Percentiles rank a stretch among this genome's conserved stretches.
Conservation (phyloP, 805 yeast species). For the Yueomyces sp. region DNA sequence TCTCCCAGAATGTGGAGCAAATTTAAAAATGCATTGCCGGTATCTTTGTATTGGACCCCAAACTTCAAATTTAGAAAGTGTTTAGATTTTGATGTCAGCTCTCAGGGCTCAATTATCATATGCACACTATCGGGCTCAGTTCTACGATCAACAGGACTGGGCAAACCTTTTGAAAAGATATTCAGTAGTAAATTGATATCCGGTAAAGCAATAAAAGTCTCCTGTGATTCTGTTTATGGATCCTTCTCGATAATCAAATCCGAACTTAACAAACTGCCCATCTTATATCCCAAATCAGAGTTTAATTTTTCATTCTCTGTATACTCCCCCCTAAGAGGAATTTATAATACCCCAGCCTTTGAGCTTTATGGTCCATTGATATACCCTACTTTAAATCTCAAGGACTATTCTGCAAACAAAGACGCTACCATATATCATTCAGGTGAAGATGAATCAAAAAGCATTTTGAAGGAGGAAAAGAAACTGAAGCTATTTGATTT, state of each 20-base stretch:
- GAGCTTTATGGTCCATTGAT: background rate
- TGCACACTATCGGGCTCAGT: slow-evolving; percentile 61
- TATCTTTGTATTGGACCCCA: slow-evolving; percentile 48
- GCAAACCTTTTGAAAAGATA: slow-evolving; percentile 8
- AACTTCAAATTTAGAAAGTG: slow-evolving; percentile 33
- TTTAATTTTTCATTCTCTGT: slow-evolving; percentile 40
- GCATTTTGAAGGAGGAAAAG: background rate
- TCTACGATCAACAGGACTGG: slow-evolving; percentile 23
- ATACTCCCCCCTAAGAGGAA: slow-evolving; percentile 34
- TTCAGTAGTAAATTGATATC: slow-evolving; percentile 24
- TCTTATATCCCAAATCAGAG: slow-evolving; percentile 34
- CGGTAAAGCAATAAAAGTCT: slow-evolving; percentile 33
- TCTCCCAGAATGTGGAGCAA: slow-evolving; percentile 18
- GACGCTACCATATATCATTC: background rate
- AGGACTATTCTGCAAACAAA: background rate
- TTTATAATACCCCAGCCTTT: background rate
- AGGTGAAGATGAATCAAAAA: background rate
- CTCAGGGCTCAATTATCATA: slow-evolving; percentile 55
- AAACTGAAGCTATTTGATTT: too few relatives aligned
- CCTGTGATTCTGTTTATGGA: slow-evolving; percentile 50
- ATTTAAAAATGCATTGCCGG: slow-evolving; percentile 32
- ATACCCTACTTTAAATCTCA: background rate
- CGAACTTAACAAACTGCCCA: slow-evolving; percentile 45
- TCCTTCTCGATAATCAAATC: slow-evolving; percentile 58
- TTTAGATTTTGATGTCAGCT: slow-evolving; percentile 50